These are phyloP conservation scores for Croton setiger DNA, from an alignment of 441 rosid genomes.

Conservation along the genomic window DNA sequence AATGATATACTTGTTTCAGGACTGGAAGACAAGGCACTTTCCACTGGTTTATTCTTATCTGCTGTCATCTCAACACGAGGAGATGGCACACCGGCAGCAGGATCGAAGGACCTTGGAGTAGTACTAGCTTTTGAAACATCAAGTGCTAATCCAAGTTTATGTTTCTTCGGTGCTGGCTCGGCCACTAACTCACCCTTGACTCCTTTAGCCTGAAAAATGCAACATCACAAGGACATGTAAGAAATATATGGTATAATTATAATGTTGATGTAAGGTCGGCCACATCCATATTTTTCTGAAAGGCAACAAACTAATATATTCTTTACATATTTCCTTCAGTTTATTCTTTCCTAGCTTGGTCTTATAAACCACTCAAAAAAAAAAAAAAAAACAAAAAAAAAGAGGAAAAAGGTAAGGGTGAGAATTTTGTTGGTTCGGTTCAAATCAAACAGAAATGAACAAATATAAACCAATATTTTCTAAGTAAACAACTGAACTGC, in stretches of 20 bases:
- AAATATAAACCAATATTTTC: too few relatives aligned
- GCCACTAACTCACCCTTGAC: constrained; percentile 54
- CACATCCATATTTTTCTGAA: constrained; percentile 1
- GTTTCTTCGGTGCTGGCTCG: constrained; percentile 70
- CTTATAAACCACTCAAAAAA: too few relatives aligned
- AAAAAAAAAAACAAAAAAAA: too few relatives aligned
- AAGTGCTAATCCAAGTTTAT: constrained; percentile 41
- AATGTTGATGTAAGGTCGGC: background rate
- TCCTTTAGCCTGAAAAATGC: constrained; percentile 62
- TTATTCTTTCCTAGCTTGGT: background rate
- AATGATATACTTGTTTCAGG: constrained; percentile 35
- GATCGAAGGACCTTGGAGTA: constrained; percentile 40
- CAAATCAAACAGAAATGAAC: too few relatives aligned
- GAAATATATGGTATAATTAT: constrained; percentile 12
- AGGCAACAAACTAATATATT: background rate
- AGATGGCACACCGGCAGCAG: constrained; percentile 35
- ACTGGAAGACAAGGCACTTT: constrained; percentile 35
- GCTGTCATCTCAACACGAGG: constrained; percentile 32
- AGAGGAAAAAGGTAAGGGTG: too few relatives aligned
- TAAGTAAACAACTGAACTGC: too few relatives aligned
- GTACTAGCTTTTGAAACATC: constrained; percentile 38
- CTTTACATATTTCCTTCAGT: constrained; percentile 8
- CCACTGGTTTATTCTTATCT: constrained; percentile 45
- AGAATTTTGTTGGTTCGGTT: too few relatives aligned
- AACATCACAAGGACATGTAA: constrained; percentile 17